Base-by-base conservation (phyloP, 441 rosid species). In the Adansonia madagascariensis region DNA sequence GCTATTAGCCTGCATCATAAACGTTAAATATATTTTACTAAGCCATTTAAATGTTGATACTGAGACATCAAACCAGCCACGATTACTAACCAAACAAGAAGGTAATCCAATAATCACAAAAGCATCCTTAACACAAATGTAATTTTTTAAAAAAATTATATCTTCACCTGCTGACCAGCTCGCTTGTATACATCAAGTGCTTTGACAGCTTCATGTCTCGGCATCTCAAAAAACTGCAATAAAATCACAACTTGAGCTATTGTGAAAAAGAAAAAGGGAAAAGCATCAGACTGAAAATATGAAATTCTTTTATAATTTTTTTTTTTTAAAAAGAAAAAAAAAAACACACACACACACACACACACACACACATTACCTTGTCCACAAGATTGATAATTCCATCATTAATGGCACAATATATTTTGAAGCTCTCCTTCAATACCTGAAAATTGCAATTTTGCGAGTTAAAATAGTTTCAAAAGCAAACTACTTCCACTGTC, bases 181-280 rank as follows among this genome's bases (percentile, higher is more conserved):
- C 97, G 91, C 86, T 89, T 96, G 88, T 96, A 96, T 76, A 91
- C 85, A 49, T 94, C 98, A 77, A 96, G 96, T 80, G 98, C 97
- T 80, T 77, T 91, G 71, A 94, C 75, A 75, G 99, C 99, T 87
- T 96, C 99, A 75, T 96, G 99, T 74, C 96, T 92, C 65, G 99
- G 98, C 99, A 96, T 96, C 91, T 96, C 99, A 88, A 96, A 96
- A 82, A 96, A 94, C 98, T 96, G 91, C 84, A 88, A 80, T 47
- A 73, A 71, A 77, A 77, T 22, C 10, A 84, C 69, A 79, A 8
- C 43, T 69, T 15, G 60, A 70, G 59, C 60, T 11, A 62, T 55
- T 31, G 55, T 1, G 47, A 20, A 64, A 60, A 75, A 44, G 60
- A 39, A 71, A 50, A 60, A 15, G 6, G 39, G 17, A 20, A 75